phyloP scores from a whole-genome alignment of 768 basidiomycete species.

The Hygrophorus russula region DNA sequence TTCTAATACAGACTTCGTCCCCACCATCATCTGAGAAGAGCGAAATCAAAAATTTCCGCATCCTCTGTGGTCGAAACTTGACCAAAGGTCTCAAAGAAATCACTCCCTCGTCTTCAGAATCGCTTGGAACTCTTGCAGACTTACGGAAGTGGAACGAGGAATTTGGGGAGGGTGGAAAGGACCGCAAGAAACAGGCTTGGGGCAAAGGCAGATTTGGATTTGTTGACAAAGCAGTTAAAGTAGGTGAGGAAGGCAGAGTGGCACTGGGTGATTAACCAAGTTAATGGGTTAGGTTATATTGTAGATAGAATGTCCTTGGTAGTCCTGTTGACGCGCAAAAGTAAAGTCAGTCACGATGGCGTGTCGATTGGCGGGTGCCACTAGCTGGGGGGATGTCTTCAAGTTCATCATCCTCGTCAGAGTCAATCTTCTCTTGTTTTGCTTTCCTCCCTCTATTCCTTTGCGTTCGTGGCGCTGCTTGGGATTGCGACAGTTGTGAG shows the following conservation, averaged over 20 bases:
- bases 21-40: slow-evolving; percentile 1
- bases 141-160: slow-evolving; percentile 88
- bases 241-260: slow-evolving; percentile 35
- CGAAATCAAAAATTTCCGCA: slow-evolving; percentile 17
- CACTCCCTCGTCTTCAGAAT: slow-evolving; percentile 80
- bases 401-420: slow-evolving; percentile 10
- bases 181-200: slow-evolving; percentile 66
- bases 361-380: slow-evolving; percentile 2
- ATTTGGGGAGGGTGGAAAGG: slow-evolving; percentile 76
- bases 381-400: slow-evolving; percentile 11
- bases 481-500: slow-evolving; percentile 21
- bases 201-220: slow-evolving; percentile 89
- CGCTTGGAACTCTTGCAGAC: slow-evolving; percentile 61
- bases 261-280: neutral
- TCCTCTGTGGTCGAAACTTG: slow-evolving; percentile 57
- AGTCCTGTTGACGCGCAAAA: neutral
- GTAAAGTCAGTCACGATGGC: neutral
- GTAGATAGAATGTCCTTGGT: neutral
- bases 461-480: slow-evolving; percentile 8
- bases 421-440: slow-evolving; percentile 14
- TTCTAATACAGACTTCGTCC: neutral
- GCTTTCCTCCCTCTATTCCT: slow-evolving; percentile 8
- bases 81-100: slow-evolving; percentile 81
- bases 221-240: slow-evolving; percentile 30
- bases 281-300: neutral